phyloP scores from a whole-genome alignment of 148 eudicot species.

The Amaranthus hypochondriacus region DNA sequence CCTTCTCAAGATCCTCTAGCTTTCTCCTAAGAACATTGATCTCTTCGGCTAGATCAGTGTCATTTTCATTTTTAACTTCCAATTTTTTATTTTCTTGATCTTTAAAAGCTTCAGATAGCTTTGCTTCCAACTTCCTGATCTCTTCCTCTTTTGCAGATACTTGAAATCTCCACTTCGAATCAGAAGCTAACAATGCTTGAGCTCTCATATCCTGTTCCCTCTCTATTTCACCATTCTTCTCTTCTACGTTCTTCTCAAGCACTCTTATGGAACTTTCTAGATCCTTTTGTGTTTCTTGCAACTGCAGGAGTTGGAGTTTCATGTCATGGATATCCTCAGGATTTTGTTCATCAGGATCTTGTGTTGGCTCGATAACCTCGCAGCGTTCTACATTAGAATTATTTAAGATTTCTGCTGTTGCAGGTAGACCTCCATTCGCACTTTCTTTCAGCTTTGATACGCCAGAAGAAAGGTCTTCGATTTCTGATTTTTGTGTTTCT shows the following conservation, averaged over 20 bases:
- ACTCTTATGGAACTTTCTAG: constrained; percentile 35
- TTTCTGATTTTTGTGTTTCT: constrained; percentile 73
- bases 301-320: constrained; percentile 37
- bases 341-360: constrained; percentile 8
- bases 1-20: constrained; percentile 64
- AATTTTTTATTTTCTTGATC: constrained; percentile 19
- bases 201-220: constrained; percentile 30
- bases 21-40: constrained; percentile 46
- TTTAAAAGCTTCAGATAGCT: constrained; percentile 32
- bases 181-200: constrained; percentile 35
- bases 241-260: constrained; percentile 47
- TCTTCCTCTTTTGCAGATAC: constrained; percentile 62
- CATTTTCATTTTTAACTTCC: constrained; percentile 16
- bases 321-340: constrained; percentile 33
- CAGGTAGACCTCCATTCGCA: constrained; percentile 7
- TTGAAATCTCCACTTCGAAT: constrained; percentile 39
- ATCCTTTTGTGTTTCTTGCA: constrained; percentile 52
- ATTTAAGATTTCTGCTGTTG: neutral
- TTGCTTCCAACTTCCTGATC: constrained; percentile 42
- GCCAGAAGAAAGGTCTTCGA: constrained; percentile 53
- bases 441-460: constrained; percentile 31
- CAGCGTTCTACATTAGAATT: constrained; percentile 4
- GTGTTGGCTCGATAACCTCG: constrained; percentile 5
- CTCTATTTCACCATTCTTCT: constrained; percentile 42
- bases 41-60: constrained; percentile 36